Conservation (phyloP, 23 red algal species). For the Gracilariopsis chorda region DNA sequence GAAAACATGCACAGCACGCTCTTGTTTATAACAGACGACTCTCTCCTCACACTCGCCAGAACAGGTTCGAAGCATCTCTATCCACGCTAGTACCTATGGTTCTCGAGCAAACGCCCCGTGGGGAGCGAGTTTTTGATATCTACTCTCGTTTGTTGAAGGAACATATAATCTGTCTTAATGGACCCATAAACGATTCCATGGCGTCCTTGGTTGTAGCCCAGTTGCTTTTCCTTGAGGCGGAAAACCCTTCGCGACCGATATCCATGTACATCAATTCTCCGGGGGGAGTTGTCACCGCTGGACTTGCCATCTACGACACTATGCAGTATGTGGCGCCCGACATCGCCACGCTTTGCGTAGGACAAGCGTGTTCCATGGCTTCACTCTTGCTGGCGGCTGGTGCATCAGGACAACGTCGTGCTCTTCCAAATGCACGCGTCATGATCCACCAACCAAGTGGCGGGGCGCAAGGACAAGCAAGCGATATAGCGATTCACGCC, state of each 20-base stretch:
- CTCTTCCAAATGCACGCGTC: slow-evolving; percentile 92
- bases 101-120: slow-evolving; percentile 57
- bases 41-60: no score
- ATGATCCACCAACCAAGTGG: slow-evolving; percentile 98
- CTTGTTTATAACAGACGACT: no score
- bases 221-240: slow-evolving; percentile 89
- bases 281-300: slow-evolving; percentile 89
- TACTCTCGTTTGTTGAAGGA: slow-evolving; percentile 96
- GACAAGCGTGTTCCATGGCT: slow-evolving; percentile 96
- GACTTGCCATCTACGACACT: slow-evolving; percentile 96
- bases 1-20: no score
- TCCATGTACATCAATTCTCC: slow-evolving; percentile 96
- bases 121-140: slow-evolving; percentile 91
- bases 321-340: slow-evolving; percentile 91
- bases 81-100: slow-evolving; percentile 84
- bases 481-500: slow-evolving; percentile 97
- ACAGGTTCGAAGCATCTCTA: background rate
- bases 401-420: slow-evolving; percentile 77
- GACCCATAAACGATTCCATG: slow-evolving; percentile 84
- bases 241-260: slow-evolving; percentile 86
- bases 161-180: slow-evolving; percentile 86
- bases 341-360: slow-evolving; percentile 89
- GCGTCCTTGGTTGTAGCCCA: slow-evolving; percentile 86
- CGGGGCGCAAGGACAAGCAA: slow-evolving; percentile 95
- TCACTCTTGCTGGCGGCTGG: slow-evolving; percentile 91